Evolutionary conservation across 345 rosid genomes (phyloP), one percentile per base, ranked within the genome.

Genomic region (Mercurialis annua): DNA sequence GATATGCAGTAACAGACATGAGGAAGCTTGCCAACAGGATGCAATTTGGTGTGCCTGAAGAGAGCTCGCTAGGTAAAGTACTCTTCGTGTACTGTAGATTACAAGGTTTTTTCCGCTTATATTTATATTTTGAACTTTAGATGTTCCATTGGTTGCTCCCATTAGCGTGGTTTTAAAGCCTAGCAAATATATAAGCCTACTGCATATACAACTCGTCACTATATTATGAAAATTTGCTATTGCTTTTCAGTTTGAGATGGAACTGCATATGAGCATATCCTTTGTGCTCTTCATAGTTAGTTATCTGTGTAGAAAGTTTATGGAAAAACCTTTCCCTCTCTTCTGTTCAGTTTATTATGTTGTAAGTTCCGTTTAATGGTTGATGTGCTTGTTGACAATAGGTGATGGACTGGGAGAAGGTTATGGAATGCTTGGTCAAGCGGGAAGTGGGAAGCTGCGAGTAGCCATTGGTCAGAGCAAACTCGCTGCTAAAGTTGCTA

Each of bases 371-470:
- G 9, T 50, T 60, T 60, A 49, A 51, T 30, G 38, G 26, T 38
- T 51, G 47, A 26, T 38, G 20, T 50, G 51, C 59, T 58, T 23
- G 63, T 56, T 71, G 74, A 54, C 66, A 67, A 59, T 66, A 91
- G 99, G 97, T 81, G 99, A 92, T 83, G 97, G 98, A 8, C 79
- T 94, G 65, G 99, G 99, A 12, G 98, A 94, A 77, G 98, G 98
- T 23, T 94, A 87, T 82, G 99, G 99, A 55, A 92, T 94, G 99
- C 98, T 94, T 72, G 98, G 99, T 54, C 98, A 94, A 68, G 99
- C 99, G n/a, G 97, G 99, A 71, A 94, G 86, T 80, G 97, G 97
- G 70, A 92, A 92, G 78, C 84, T 94, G 50, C 97, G 99, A 34
- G 92, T 88, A 31, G 84, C 97, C 6, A 43, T 83, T 78, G 94